These are phyloP conservation scores for Pyrenula aspistea DNA, from an alignment of 495 filamentous ascomycete genomes.

Conservation along the genomic window DNA sequence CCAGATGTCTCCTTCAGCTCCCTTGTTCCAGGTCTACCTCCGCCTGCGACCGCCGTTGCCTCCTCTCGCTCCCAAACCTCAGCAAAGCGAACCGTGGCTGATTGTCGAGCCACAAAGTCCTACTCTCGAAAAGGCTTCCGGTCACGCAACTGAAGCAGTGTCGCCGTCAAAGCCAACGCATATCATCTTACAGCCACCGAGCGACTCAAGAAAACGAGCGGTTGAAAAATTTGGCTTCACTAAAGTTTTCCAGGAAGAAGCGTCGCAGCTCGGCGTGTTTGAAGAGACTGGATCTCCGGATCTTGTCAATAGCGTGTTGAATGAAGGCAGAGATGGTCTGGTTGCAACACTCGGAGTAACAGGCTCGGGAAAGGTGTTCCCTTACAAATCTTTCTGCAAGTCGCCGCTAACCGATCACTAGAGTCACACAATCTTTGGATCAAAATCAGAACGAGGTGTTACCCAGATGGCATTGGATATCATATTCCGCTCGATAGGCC, in stretches of 20 bases:
- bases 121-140: conserved; percentile 7
- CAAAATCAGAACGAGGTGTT: conserved; percentile 71
- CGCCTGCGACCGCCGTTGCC: conserved; percentile 65
- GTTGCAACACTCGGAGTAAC: conserved; percentile 90
- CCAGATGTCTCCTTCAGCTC: conserved; percentile 34
- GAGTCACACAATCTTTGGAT: conserved; percentile 96
- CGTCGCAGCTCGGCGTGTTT: conserved; percentile 77
- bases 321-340: conserved; percentile 75
- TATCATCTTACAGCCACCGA: conserved; percentile 78
- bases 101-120: conserved; percentile 50
- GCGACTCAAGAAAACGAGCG: conserved; percentile 64
- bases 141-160: conserved; percentile 24
- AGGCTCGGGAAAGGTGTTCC: conserved; percentile 80
- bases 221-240: conserved; percentile 94
- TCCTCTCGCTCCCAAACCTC: conserved; percentile 17
- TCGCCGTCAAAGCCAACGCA: conserved; percentile 43
- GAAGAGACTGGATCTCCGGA: conserved; percentile 65
- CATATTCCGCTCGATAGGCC: conserved; percentile 65
- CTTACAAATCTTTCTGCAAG: background rate
- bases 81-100: conserved; percentile 57
- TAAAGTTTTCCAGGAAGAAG: conserved; percentile 77
- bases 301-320: conserved; percentile 67
- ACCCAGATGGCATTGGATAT: conserved; percentile 87
- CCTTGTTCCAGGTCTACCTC: conserved; percentile 86
- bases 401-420: conserved; percentile 27